Evolutionary conservation across 139 green algal genomes (phyloP).

Genomic region (Deuterostichococcus epilithicus): DNA sequence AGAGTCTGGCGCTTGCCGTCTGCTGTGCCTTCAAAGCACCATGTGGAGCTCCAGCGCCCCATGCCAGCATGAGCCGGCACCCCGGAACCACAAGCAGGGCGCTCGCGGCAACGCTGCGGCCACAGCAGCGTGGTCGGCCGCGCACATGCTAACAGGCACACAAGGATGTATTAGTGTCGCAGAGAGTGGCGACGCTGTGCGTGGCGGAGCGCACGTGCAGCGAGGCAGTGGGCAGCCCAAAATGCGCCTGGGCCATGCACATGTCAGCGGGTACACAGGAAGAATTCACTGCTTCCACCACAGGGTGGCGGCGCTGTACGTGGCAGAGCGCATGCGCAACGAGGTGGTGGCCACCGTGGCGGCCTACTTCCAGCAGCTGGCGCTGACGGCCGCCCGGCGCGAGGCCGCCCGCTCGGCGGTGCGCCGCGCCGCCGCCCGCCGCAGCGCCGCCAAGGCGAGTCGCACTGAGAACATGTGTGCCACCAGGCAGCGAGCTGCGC

Average conservation of each 20-base stretch:
- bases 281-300: too few relatives aligned
- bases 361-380: slow-evolving; percentile 21
- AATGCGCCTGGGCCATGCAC: too few relatives aligned
- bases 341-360: slow-evolving; percentile 17
- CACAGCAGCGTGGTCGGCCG: too few relatives aligned
- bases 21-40: too few relatives aligned
- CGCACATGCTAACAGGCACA: too few relatives aligned
- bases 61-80: too few relatives aligned
- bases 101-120: too few relatives aligned
- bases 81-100: too few relatives aligned
- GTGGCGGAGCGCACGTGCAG: slow-evolving; percentile 16
- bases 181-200: slow-evolving; percentile 22
- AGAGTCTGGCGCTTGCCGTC: too few relatives aligned
- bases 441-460: background rate
- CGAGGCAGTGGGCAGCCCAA: slow-evolving; percentile 10
- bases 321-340: slow-evolving; percentile 16
- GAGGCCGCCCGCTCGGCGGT: background rate
- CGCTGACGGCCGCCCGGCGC: slow-evolving; percentile 8
- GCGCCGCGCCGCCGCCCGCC: background rate
- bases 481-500: background rate
- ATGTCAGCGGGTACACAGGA: too few relatives aligned
- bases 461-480: background rate
- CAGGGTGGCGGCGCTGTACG: slow-evolving; percentile 22
- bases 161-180: too few relatives aligned
- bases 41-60: too few relatives aligned